Conservation (phyloP, 1,284 basidiomycete species). For the Pseudozyma pruni region DNA sequence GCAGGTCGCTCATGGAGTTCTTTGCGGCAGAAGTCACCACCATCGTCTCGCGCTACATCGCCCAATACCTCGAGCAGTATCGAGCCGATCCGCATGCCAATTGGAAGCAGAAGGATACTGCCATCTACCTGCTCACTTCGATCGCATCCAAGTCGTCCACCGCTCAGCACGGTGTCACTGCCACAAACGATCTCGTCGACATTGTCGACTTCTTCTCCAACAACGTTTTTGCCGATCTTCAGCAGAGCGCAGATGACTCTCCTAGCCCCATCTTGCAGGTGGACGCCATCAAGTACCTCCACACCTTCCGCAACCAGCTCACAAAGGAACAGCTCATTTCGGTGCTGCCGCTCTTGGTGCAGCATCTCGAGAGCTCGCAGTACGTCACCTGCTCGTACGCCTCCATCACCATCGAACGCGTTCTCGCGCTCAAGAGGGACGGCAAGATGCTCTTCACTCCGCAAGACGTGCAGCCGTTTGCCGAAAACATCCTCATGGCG, state of each 20-base stretch:
- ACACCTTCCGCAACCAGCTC: conserved; percentile 89
- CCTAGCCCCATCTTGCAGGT: conserved; percentile 85
- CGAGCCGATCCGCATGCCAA: conserved; percentile 74
- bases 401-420: conserved; percentile 69
- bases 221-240: conserved; percentile 87
- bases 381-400: conserved; percentile 70
- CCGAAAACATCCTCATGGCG: conserved; percentile 79
- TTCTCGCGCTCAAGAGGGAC: conserved; percentile 81
- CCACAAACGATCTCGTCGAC: conserved; percentile 89
- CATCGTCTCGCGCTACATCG: conserved; percentile 85
- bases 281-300: conserved; percentile 79
- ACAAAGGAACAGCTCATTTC: conserved; percentile 93
- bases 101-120: conserved; percentile 95
- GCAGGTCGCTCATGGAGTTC: conserved; percentile 83
- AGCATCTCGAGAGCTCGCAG: conserved; percentile 74
- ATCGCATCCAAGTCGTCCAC: conserved; percentile 90
- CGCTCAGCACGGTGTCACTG: conserved; percentile 79
- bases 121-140: conserved; percentile 91
- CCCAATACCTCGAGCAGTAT: conserved; percentile 76
- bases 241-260: conserved; percentile 73
- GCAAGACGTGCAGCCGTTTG: conserved; percentile 84
- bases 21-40: conserved; percentile 85
- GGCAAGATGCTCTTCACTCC: conserved; percentile 76
- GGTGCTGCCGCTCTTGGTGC: conserved; percentile 87
- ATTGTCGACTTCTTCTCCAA: conserved; percentile 95